Base-by-base conservation (phyloP, 108 stramenopile genomes). In the Nitzschia palea region DNA sequence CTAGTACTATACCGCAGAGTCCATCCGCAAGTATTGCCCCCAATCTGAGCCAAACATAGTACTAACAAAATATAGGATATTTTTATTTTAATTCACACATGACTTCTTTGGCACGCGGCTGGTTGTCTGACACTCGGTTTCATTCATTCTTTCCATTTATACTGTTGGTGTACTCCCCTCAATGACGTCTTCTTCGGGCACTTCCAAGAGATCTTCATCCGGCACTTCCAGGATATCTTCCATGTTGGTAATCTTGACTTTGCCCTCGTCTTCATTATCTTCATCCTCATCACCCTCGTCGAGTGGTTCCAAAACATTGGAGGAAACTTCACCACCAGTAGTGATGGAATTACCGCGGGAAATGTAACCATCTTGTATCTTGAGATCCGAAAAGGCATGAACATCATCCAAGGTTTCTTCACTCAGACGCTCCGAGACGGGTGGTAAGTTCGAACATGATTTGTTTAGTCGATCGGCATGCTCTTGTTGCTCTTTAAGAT, bases 321-420 rank as follows among this genome's bases (percentile, higher is more conserved):
- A 65, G 23, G 54, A 37, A 12, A 69, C 75, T 50, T 74, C 79
- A 15, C 73, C 79, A 9, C 72, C 79, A 18, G 62, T 71, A 3
- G 74, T 68, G 42, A 74, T 67, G 3, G 78, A 71, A 32, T 67
- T 66, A 26, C 67, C 71, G 12, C 71, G 34, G 4, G 73, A 70
- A 29, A 55, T 59, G 1, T 53, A 59, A 5, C 65, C 64, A 20
- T 65, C 30, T 23, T 59, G 50, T 14, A 35, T 30, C 31, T 65
- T 68, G 30, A 83, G 43, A 71, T 90, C 85, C 31, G 67, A 57
- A 80, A 90, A 85, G 23, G 86, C 89, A 55, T 84, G 82, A 23
- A 58, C 68, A 71, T 90, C 89, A 28, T 90, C 86, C 69, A 90
- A 55, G 8, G 82, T 80, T 48, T 84, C 89, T 47, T 90, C 89